Evolutionary conservation across 2,329 filamentous ascomycete genomes (phyloP).

Genomic region (Westerdykella ornata): DNA sequence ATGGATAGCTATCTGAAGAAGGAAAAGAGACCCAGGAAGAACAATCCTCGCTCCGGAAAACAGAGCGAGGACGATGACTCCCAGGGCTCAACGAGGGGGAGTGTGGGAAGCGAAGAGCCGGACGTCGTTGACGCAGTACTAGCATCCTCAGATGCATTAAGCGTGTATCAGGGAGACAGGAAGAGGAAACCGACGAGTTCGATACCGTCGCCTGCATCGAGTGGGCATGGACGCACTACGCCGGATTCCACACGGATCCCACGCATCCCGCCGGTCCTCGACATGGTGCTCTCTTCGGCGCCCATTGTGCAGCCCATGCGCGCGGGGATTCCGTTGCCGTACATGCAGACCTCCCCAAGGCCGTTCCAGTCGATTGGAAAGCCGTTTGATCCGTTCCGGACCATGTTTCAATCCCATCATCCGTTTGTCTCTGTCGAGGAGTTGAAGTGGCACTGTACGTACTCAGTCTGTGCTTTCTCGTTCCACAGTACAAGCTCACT

Average conservation of each 20-base stretch:
- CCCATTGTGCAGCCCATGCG: constrained; percentile 20
- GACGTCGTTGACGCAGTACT: constrained; percentile 4
- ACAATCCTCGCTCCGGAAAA: constrained; percentile 4
- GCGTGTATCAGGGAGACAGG: constrained; percentile 4
- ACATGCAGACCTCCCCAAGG: constrained; percentile 12
- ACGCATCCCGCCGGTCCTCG: constrained; percentile 4
- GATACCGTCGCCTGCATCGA: constrained; percentile 4
- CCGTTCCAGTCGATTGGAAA: constrained; percentile 26
- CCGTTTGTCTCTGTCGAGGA: constrained; percentile 26
- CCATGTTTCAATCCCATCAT: constrained; percentile 29
- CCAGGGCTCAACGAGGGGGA: constrained; percentile 13
- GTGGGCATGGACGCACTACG: constrained; percentile 1
- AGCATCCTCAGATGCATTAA: constrained; percentile 8
- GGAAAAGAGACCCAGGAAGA: constrained; percentile 13
- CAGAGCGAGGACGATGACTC: constrained; percentile 11
- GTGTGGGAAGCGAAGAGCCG: constrained; percentile 10
- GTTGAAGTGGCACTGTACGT: constrained; percentile 32
- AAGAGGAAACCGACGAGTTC: constrained; percentile 6
- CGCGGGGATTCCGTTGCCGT: constrained; percentile 11
- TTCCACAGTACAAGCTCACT: background rate
- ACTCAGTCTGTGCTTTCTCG: background rate
- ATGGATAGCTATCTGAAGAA: constrained; percentile 30
- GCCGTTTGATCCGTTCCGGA: constrained; percentile 30
- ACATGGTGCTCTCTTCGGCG: constrained; percentile 13
- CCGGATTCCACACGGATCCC: constrained; percentile 8